These are phyloP conservation scores for Arachis stenosperma DNA, from an alignment of 306 rosid genomes.

Conservation along the genomic window DNA sequence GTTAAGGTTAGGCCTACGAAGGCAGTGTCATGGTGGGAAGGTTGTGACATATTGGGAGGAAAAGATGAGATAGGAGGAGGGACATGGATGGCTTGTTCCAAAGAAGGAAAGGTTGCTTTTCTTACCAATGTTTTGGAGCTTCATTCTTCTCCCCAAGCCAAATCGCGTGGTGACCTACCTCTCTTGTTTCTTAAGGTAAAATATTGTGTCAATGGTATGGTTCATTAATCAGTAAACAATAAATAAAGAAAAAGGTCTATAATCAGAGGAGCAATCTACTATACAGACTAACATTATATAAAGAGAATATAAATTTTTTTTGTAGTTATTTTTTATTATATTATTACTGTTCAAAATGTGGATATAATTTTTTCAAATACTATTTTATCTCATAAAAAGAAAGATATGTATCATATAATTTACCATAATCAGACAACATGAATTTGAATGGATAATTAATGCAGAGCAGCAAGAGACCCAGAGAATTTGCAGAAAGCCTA, in stretches of 20 bases:
- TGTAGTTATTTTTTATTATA: no score
- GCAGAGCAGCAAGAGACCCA: slow-evolving; percentile 57
- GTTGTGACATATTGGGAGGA: slow-evolving; percentile 63
- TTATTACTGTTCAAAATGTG: not conserved
- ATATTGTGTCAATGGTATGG: no score
- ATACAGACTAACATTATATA: no score
- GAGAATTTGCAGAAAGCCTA: slow-evolving; percentile 60
- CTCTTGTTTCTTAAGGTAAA: slow-evolving; percentile 61
- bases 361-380: no score
- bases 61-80: slow-evolving; percentile 72
- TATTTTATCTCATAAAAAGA: no score
- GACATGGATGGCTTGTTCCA: slow-evolving; percentile 76
- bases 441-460: not conserved
- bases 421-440: no score
- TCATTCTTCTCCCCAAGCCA: slow-evolving; percentile 53
- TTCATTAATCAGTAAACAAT: no score
- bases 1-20: slow-evolving; percentile 47
- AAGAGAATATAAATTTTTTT: no score
- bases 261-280: no score
- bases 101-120: slow-evolving; percentile 56
- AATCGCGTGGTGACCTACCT: slow-evolving; percentile 66
- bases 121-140: slow-evolving; percentile 63
- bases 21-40: slow-evolving; percentile 74
- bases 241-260: no score
- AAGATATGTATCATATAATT: no score